Percentiles rank a stretch among this genome's conserved stretches.
Conservation (phyloP, 2,329 filamentous ascomycete genomes). For the Penicillium sumatraense region DNA sequence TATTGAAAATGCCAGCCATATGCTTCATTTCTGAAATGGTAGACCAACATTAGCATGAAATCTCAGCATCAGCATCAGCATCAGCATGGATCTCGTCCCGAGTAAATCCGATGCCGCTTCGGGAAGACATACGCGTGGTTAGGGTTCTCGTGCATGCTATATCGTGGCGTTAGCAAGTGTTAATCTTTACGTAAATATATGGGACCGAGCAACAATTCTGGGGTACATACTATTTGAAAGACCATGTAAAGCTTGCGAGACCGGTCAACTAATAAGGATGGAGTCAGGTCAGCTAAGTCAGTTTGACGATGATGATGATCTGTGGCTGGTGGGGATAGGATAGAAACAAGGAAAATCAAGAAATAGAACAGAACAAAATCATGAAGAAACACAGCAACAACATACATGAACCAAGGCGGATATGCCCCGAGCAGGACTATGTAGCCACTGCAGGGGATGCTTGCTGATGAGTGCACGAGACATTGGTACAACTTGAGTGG, state of each 20-base stretch:
- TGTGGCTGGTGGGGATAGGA: too few relatives aligned
- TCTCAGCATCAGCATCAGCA: too few relatives aligned
- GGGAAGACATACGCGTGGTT: conserved; percentile 44
- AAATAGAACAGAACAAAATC: not conserved
- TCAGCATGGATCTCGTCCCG: not conserved
- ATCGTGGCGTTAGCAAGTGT: conserved; percentile 14
- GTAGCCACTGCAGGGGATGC: conserved; percentile 50
- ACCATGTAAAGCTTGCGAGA: conserved; percentile 48
- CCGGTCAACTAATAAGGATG: conserved; percentile 39
- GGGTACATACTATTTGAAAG: conserved; percentile 48
- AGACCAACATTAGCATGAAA: too few relatives aligned
- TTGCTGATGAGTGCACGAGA: conserved; percentile 29
- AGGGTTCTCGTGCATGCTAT: conserved; percentile 48
- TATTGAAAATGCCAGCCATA: conserved; percentile 71
- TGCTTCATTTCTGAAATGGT: conserved; percentile 54
- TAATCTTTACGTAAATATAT: not conserved
- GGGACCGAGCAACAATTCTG: not conserved
- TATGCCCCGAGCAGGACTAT: conserved; percentile 47
- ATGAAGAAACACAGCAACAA: not conserved
- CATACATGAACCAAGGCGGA: conserved; percentile 51
- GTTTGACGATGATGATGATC: too few relatives aligned
- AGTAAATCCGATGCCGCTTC: not conserved
- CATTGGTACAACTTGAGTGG: too few relatives aligned
- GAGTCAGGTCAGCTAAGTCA: conserved; percentile 22
- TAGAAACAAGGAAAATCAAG: not conserved